Conservation (phyloP, 768 basidiomycete species). For the Kwoniella sp. region DNA sequence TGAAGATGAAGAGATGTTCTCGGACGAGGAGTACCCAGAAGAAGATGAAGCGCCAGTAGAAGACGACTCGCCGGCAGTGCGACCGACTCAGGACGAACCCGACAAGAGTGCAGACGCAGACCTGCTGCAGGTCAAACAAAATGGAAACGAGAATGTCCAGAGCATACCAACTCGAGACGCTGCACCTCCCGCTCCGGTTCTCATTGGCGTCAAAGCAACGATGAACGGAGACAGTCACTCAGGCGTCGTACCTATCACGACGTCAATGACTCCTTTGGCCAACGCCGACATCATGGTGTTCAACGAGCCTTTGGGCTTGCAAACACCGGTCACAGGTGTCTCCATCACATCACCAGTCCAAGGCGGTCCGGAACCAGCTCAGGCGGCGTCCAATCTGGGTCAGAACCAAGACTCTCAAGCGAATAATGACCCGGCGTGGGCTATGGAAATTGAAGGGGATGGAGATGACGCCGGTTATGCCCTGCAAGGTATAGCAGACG, state of each 20-base stretch:
- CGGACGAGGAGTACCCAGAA: not conserved
- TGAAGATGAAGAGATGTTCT: not conserved
- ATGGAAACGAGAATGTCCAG: too few species aligned
- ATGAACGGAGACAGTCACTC: too few species aligned
- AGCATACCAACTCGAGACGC: too few species aligned
- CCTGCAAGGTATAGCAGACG: not conserved
- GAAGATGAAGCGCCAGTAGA: not conserved
- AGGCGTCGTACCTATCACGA: too few species aligned
- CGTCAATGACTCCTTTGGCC: not conserved
- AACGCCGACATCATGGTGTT: not conserved
- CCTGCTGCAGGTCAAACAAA: too few species aligned
- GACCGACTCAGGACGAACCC: not conserved
- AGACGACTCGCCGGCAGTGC: too few species aligned
- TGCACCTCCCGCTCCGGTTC: too few species aligned
- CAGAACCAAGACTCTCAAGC: not conserved
- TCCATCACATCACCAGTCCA: not conserved
- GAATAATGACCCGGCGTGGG: not conserved
- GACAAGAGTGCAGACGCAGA: not conserved
- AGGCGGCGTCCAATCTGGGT: not conserved
- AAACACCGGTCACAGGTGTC: not conserved
- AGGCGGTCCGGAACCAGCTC: not conserved
- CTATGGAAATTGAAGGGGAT: not conserved
- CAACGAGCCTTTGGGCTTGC: not conserved
- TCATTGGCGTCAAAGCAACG: too few species aligned
- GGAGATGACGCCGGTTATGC: not conserved